Conservation (phyloP, 495 filamentous ascomycete genomes). For the Penicillium angulare region DNA sequence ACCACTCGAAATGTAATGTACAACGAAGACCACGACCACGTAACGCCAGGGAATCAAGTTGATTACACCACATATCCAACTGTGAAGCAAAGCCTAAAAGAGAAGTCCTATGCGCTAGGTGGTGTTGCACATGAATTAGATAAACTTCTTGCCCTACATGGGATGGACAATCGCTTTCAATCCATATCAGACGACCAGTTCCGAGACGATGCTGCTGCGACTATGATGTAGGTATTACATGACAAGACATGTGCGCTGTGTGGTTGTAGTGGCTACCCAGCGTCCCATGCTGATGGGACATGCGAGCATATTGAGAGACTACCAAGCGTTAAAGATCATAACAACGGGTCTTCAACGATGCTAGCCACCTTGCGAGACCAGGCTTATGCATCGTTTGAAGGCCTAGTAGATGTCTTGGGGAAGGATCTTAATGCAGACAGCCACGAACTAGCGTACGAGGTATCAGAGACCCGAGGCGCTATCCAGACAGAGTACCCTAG, state of each 20-base stretch:
- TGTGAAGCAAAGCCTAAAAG: not conserved
- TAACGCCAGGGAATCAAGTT: not conserved
- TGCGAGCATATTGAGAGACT: not conserved
- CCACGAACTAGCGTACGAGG: not conserved
- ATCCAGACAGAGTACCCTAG: not conserved
- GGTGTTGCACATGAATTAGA: not conserved
- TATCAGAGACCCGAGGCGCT: not conserved
- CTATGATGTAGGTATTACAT: slow-evolving; percentile 1
- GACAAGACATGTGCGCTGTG: not conserved
- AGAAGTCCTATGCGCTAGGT: not conserved
- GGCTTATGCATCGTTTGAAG: not conserved
- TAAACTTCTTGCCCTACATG: not conserved
- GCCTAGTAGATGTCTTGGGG: not conserved
- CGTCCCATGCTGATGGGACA: not conserved
- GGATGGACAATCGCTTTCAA: not conserved
- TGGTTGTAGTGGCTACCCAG: slow-evolving; percentile 1
- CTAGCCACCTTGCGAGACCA: slow-evolving; percentile 3
- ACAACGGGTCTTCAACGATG: not conserved
- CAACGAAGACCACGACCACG: not conserved
- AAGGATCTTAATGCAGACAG: slow-evolving; percentile 3
- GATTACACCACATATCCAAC: not conserved
- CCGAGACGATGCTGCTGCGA: not conserved
- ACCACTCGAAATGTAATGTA: not conserved
- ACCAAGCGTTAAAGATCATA: not conserved
- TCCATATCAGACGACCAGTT: slow-evolving; percentile 2